Evolutionary conservation across 352 stramenopile species (phyloP).

Genomic region (Pythium sp.): DNA sequence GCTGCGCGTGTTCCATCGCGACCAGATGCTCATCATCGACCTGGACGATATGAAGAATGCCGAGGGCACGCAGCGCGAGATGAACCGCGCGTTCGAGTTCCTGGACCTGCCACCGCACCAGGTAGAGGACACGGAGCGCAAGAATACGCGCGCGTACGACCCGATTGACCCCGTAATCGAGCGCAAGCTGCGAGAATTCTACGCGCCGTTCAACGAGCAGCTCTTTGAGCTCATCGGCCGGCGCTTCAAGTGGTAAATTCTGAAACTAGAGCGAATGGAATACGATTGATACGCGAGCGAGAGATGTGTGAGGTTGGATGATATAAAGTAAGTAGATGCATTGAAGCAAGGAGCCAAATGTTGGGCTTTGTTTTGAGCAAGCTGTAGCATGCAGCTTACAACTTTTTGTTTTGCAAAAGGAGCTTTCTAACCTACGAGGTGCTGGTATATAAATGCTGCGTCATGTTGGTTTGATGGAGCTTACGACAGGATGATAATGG

Average conservation of each 20-base stretch:
- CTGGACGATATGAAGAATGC: conserved; percentile 83
- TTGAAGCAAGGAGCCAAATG: no score
- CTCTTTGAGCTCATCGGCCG: conserved; percentile 52
- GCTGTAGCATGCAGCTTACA: no score
- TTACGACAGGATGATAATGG: no score
- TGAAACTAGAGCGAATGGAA: background rate
- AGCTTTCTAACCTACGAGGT: no score
- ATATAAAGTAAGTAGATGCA: no score
- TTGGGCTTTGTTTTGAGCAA: no score
- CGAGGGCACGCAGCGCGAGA: conserved; percentile 29
- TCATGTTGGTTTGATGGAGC: no score
- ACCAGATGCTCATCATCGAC: conserved; percentile 86
- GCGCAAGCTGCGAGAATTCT: conserved; percentile 52
- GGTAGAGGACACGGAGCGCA: conserved; percentile 44
- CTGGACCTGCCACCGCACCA: conserved; percentile 29
- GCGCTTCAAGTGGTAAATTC: conserved; percentile 31
- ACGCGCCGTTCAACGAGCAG: conserved; percentile 64
- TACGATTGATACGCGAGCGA: background rate
- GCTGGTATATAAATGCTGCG: no score
- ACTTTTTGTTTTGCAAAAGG: no score
- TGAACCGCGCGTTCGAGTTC: conserved; percentile 50
- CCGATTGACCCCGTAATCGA: conserved; percentile 31
- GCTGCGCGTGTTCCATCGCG: conserved; percentile 81
- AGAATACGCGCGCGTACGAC: conserved; percentile 67
- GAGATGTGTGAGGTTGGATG: background rate